A percentile compares a stretch with the other conserved stretches of the same genome.
Conservation (phyloP, 1,284 basidiomycete species). For the Tremellales sp. region DNA sequence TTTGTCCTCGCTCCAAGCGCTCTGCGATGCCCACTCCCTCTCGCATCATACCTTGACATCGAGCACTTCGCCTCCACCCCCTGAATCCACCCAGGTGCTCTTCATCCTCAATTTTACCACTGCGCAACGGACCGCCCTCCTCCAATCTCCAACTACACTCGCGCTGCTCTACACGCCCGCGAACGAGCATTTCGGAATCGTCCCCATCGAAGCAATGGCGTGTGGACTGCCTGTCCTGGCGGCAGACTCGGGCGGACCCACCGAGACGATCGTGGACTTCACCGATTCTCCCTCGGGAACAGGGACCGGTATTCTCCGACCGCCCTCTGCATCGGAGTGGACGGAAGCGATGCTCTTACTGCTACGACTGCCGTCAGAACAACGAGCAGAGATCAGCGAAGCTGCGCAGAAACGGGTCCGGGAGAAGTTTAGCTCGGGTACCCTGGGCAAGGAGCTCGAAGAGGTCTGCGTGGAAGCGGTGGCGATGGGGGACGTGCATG, state of each 20-base stretch:
- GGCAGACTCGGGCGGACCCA: conserved; percentile 84
- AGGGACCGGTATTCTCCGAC: conserved; percentile 65
- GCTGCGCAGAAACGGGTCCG: conserved; percentile 61
- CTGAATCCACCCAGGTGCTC: conserved; percentile 59
- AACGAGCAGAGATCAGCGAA: conserved; percentile 55
- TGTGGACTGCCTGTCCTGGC: conserved; percentile 87
- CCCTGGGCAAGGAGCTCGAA: conserved; percentile 67
- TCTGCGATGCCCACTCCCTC: conserved; percentile 53
- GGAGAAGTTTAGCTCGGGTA: conserved; percentile 58
- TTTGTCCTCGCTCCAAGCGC: conserved; percentile 57
- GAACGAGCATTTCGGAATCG: conserved; percentile 97
- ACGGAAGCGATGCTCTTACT: conserved; percentile 63
- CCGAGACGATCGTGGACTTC: conserved; percentile 74
- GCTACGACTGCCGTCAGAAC: conserved; percentile 52
- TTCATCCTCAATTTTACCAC: conserved; percentile 85
- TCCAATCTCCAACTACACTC: conserved; percentile 60
- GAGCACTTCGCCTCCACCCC: conserved; percentile 46
- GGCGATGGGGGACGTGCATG: conserved; percentile 36
- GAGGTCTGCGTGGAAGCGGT: conserved; percentile 56
- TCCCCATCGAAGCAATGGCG: conserved; percentile 91
- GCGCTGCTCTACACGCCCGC: conserved; percentile 87
- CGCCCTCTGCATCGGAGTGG: conserved; percentile 64
- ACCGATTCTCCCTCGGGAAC: conserved; percentile 24
- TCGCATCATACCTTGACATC: conserved; percentile 54
- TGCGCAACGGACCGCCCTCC: conserved; percentile 69